Conservation (phyloP, 768 basidiomycete species). For the Mycena floridula region DNA sequence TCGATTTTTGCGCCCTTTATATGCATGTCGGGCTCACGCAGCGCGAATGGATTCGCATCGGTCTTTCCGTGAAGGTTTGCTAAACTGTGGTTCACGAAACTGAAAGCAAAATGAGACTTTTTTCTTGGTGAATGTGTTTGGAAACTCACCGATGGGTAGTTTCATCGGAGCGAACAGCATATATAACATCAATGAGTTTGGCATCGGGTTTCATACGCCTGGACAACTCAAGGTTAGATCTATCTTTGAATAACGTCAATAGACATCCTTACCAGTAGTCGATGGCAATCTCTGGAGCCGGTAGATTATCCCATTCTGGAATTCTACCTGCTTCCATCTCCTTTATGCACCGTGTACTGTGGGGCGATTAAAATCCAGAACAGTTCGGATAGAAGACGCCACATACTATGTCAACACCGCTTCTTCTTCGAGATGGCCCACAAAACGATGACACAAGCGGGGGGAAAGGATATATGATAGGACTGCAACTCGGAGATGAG, state of each 20-base stretch:
- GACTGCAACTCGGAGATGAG: constrained; percentile 35
- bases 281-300: constrained; percentile 85
- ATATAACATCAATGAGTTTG: constrained; percentile 81
- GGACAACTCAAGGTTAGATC: too few species aligned
- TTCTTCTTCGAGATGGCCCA: constrained; percentile 91
- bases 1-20: constrained; percentile 71
- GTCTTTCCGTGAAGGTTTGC: constrained; percentile 73
- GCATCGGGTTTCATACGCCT: constrained; percentile 36
- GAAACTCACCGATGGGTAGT: constrained; percentile 84
- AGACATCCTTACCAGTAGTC: constrained; percentile 89
- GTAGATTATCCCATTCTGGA: constrained; percentile 71
- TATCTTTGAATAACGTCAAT: constrained; percentile 14
- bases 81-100: constrained; percentile 95
- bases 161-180: constrained; percentile 91
- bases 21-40: constrained; percentile 84
- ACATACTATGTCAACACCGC: constrained; percentile 87
- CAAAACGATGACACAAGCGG: constrained; percentile 81
- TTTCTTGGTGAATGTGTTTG: too few species aligned
- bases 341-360: constrained; percentile 72
- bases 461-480: constrained; percentile 75
- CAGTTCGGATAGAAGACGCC: neutral
- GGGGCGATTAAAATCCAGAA: constrained; percentile 6
- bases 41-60: constrained; percentile 87
- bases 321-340: constrained; percentile 80
- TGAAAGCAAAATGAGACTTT: too few species aligned